Evolutionary conservation across 2,329 filamentous ascomycete species (phyloP), one percentile per base, ranked within the genome.

Genomic region (Phyllosticta paracitricarpa): DNA sequence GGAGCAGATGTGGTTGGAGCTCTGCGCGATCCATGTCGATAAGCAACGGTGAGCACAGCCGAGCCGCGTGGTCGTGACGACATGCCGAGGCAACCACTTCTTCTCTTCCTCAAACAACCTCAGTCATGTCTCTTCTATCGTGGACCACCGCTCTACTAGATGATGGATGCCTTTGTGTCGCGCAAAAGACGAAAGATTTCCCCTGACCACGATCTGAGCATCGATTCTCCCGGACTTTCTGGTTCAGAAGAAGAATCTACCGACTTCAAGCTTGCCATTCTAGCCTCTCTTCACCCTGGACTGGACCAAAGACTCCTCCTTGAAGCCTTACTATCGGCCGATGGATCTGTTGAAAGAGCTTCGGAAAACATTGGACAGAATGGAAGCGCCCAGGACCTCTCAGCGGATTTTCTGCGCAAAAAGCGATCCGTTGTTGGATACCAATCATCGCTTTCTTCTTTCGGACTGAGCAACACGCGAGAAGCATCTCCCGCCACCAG

Each of bases 181-280:
- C 66, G 73, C 24, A 76, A 76, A 64, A 66, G 73, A 62, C 70
- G 67, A 62, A 68, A 71, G 30, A 10, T 58, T 53, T 67, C 69
- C 12, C 58, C 61, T 4, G 17, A 61, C 22, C 53, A 64, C 26
- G 51, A 54, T 33, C 14, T 5, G 2, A 33, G n/a, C 26, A 17
- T 24, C 19, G 17, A 55, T 53, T 51, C 51, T 64, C 25, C 24
- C 57, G 57, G n/a, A 17, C 5, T n/a, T 35, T 12, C 25, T 54
- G 56, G 30, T 55, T 40, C 22, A 58, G 82, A 85, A 17, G 84
- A 91, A 17, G 84, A 91, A n/a, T 86, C 89, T 1, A 99, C 94
- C 0, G 94, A 97, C 64, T 79, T 95, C 67, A 97, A 97, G 70
- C 77, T 99, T 14, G 91, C 91, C 1, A 78, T 96, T 1, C 77